Base-by-base conservation (phyloP, 163 green algal species). In the Chlorella variabilis region DNA sequence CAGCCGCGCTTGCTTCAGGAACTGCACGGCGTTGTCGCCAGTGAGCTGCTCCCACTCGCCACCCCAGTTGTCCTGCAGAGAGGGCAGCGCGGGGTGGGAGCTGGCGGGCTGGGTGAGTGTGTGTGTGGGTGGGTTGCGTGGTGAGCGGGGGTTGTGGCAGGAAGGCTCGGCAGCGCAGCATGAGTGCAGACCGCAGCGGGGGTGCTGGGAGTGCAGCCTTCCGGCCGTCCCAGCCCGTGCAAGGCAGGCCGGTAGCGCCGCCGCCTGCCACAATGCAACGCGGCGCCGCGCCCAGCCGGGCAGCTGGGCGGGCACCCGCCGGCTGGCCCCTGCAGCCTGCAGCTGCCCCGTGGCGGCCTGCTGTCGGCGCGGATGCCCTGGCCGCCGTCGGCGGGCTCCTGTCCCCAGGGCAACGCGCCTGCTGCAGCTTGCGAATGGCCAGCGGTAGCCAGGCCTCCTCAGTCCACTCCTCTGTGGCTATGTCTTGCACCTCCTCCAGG, bases 401-500 rank as follows among this genome's bases (percentile, higher is more conserved):
- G n/a, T n/a, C n/a, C n/a, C n/a, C n/a, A n/a, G n/a, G n/a, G n/a
- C n/a, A n/a, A 63, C 54, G 18, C 27, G 58, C 73, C 73, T 69
- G 15, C 15, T 68, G 4, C 34, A 70, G 38, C 11, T 1, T 23
- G 34, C 56, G 56, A 9, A 79, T 58, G 15, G 23, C 36, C 27
- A 33, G 5, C 0, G 54, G 54, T 25, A 79, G 56, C 70, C 70
- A 77, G 3, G 15, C 6, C 18, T 65, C 70, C 31, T 77, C 45
- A 15, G 49, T 63, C n/a, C 56, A 58, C 31, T 49, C 27, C 36
- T 58, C n/a, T 54, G 73, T 79, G 54, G 36, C 54, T 11, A 79
- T 36, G 15, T 1, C 29, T 11, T 38, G 33, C 33, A 66, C 23
- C 33, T 66, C 71, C 33, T 78, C 49, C 54, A 79, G 11, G 27